Percentiles rank a stretch among this genome's conserved stretches.
These are phyloP conservation scores for Fusarium incarnatum DNA, from an alignment of 2,329 filamentous ascomycete species.

Conservation along the genomic window DNA sequence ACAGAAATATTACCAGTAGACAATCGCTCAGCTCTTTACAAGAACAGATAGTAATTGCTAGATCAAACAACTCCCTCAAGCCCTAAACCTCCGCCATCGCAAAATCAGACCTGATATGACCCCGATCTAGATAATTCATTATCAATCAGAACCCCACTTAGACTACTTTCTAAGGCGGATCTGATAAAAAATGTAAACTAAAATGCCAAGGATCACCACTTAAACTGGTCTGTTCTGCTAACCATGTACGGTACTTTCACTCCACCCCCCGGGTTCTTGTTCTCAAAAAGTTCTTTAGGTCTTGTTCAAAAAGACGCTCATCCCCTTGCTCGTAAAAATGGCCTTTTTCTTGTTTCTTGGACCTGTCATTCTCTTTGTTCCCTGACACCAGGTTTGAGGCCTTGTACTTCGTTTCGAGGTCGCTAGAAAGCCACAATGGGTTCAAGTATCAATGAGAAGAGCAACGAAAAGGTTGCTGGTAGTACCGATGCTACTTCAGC, in stretches of 20 bases:
- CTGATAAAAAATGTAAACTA: conserved; percentile 39
- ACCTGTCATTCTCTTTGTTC: background rate
- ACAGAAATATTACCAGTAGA: background rate
- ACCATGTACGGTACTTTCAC: conserved; percentile 17
- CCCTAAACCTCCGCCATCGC: conserved; percentile 25
- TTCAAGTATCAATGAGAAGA: conserved; percentile 29
- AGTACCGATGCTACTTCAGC: conserved; percentile 6
- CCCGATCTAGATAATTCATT: conserved; percentile 28
- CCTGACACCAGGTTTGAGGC: background rate
- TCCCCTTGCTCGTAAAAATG: conserved; percentile 14
- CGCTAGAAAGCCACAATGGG: conserved; percentile 17
- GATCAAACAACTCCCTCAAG: background rate
- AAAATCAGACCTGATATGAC: conserved; percentile 11
- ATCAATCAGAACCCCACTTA: conserved; percentile 36
- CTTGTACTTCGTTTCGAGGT: background rate
- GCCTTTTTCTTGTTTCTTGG: background rate
- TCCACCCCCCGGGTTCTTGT: conserved; percentile 27
- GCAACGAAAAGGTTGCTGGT: conserved; percentile 25
- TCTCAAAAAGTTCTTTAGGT: conserved; percentile 20
- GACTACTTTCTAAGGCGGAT: conserved; percentile 24
- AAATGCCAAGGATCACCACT: conserved; percentile 39
- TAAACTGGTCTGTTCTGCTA: conserved; percentile 13
- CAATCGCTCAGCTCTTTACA: background rate
- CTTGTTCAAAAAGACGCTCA: conserved; percentile 26
- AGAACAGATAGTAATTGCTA: background rate